Base-by-base conservation (phyloP, 164 flowering plant species). In the Sedum album region DNA sequence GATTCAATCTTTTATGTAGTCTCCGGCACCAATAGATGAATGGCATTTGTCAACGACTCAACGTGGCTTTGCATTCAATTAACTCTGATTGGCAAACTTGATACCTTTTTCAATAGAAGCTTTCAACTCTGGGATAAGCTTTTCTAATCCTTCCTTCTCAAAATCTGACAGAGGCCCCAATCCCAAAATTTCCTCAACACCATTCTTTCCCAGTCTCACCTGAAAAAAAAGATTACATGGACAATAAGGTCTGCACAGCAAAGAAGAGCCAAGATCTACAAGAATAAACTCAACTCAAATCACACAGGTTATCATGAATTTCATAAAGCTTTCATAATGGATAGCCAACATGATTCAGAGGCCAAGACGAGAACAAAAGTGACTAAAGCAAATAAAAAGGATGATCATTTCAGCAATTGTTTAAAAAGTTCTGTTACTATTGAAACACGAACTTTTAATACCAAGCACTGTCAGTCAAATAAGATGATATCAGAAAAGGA, bases 61-160 rank as follows among this genome's bases (percentile, higher is more conserved):
- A 35, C 38, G 46, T 41, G 46, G 11, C n/a, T n/a, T n/a, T n/a
- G 15, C 46, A 41, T 41, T 15, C 60, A 21, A 25, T 57, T 57
- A 57, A 33, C 62, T 57, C 62, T 57, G 62, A 20, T 14, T 28
- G 33, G 62, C 62, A 17, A 57, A 57, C 31, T 57, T 57, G 62
- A 57, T 28, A 2, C 62, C 62, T 20, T 57, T 57, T 28, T 57
- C 62, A 14, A 57, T 57, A 20, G 35, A 57, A 11, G 62, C 33
- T 57, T 57, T 57, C 62, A 57, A 57, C 62, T 57, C 62, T 3
- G 62, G 62, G 20, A 57, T 57, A 57, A 57, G 62, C 62, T 57
- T 57, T 28, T 57, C 62, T 28, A 57, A 28, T 57, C 62, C 62
- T 28, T 57, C 33, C 33, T 57, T 11, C 62, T 57, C 62, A 57